Evolutionary conservation across 148 eudicot genomes (phyloP), one percentile per base, ranked within the genome.

Genomic region (Rhododendron kiyosumense): DNA sequence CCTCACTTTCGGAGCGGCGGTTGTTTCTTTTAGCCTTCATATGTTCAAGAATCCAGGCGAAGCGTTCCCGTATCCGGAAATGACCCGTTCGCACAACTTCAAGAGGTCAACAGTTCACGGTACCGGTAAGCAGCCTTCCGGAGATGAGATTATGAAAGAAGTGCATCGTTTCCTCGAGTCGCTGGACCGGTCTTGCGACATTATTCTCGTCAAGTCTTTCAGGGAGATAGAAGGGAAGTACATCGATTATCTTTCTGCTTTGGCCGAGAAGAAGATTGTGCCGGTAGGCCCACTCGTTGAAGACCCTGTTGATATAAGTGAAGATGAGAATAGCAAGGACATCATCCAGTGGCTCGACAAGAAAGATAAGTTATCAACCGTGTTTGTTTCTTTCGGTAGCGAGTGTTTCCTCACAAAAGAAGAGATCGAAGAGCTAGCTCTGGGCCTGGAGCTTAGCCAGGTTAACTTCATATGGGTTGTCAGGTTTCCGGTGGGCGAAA

Each of bases 361-460:
- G 24, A 85, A 87, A 49, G 86, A 52, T 0, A 14, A 26, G 41
- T 32, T 2, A 0, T 89, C 91, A 0, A 83, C 84, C 12, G 88
- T 89, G 43, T 89, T 75, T 36, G 88, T 73, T 24, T 89, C 89
- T 0, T 89, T 89, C 43, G 91, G 91, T 41, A 85, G 84, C 24
- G 91, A 89, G 83, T 82, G 38, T 26, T 87, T 79, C n/a, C 46
- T 89, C 32, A 36, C 67, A 0, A 65, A 52, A n/a, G 86, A 89
- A 15, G 91, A 86, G 17, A 81, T 61, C 12, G 83, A 85, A 26
- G 91, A 83, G 81, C 65, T 89, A 36, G 88, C 89, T 38, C 34
- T 81, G 34, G 91, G 89, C 28, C 54, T 89, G 9, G 89, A 87
- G 86, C 85, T 83, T 7, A 85, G 89, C 46, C 10, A 51, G 8